Evolutionary conservation across 495 filamentous ascomycete genomes (phyloP), one percentile per base, ranked within the genome.

Genomic region (Aspergillus funiculosus): DNA sequence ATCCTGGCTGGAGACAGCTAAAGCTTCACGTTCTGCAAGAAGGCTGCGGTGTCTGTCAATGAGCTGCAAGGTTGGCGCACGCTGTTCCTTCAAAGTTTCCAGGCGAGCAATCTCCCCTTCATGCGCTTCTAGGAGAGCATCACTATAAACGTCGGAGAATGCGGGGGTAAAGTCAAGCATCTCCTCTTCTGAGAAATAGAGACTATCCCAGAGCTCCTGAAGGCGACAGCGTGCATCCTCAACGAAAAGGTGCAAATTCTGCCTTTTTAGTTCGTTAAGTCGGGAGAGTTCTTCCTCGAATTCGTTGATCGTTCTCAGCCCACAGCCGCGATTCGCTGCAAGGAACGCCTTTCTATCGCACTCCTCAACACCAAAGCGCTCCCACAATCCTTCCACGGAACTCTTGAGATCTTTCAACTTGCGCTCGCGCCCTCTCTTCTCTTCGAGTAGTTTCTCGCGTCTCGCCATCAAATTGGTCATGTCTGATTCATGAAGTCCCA

Each of bases 81-180:
- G 87, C 62, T 99, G 89, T 54, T 94, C 86, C 60, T 81, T 86
- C 22, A 97, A 63, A 8, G 80, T 70, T 57, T 96, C 86, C 2
- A 99, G 71, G 18, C 90, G 83, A 6, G 66, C 59, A 44, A 97
- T 88, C 54, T 99, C 94, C 6, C 79, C 80, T 63, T 99, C 92
- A 52, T 97, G 94, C 0, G 89, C 79, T 22, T 81, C 78, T 3
- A 98, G 79, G 13, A 99, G 75, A 29, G 92, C 91, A 60, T 97
- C 92, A 53, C 88, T 95, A 48, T 62, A 76, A 40, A 75, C 73
- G 71, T 83, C 80, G 0, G 88, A 94, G 60, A 95, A 95, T 1
- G 89, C 90, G 3, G 94, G 91, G 3, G 89, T 88, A 50, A 97
- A 99, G 47, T 96, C 89, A 42, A 95, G 75, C 86, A 95, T 96